Percentiles rank a stretch among this genome's conserved stretches.
Evolutionary conservation across 164 flowering plant species (phyloP).

Genomic region (Liriodendron chinense): DNA sequence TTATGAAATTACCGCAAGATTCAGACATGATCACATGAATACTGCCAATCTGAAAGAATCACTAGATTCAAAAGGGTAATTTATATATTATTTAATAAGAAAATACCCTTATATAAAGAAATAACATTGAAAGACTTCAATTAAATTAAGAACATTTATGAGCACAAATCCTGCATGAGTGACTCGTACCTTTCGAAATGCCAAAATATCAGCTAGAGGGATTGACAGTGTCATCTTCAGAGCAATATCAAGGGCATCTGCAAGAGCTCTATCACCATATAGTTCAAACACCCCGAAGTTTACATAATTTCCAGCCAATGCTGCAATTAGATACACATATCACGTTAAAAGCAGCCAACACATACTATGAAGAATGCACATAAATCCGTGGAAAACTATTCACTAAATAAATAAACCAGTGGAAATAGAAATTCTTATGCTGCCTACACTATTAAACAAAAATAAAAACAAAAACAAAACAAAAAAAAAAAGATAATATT

Average conservation of each 20-base stretch:
- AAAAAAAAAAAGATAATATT: no score
- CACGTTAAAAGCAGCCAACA: neutral
- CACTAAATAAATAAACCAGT: neutral
- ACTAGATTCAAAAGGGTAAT: no score
- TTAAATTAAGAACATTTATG: neutral
- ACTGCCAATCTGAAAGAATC: no score
- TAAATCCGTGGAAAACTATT: neutral
- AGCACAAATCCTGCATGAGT: neutral
- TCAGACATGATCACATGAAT: no score
- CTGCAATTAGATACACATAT: conserved; percentile 37
- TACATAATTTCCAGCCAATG: conserved; percentile 92
- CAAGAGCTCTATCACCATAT: conserved; percentile 96
- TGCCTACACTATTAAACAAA: neutral
- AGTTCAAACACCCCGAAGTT: conserved; percentile 98
- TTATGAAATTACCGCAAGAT: no score
- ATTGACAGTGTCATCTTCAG: conserved; percentile 85
- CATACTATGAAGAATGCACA: neutral
- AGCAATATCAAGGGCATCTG: conserved; percentile 88
- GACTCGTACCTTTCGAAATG: conserved; percentile 71
- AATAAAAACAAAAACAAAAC: no score
- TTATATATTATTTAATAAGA: no score
- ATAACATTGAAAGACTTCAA: neutral
- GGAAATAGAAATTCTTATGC: neutral
- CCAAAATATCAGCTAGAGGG: conserved; percentile 85
- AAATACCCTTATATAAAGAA: neutral